Conservation (phyloP, 352 stramenopile species). For the Phytophthora crassamura region DNA sequence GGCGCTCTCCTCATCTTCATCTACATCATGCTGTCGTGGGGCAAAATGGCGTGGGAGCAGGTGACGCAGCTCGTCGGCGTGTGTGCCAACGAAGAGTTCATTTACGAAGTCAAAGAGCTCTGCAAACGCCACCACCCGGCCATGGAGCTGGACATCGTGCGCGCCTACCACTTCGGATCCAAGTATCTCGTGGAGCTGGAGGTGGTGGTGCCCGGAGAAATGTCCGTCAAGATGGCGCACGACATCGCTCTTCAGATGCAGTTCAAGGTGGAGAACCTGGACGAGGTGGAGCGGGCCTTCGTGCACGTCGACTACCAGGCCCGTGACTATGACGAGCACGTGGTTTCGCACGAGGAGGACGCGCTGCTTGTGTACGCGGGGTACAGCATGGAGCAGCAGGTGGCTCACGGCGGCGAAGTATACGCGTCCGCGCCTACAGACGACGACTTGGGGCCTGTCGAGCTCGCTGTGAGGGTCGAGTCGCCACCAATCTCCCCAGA, state of each 20-base stretch:
- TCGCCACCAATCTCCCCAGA: slow-evolving; percentile 17
- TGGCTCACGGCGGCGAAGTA: slow-evolving; percentile 18
- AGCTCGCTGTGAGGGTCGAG: slow-evolving; percentile 13
- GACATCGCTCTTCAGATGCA: slow-evolving; percentile 95
- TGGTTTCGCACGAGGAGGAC: slow-evolving; percentile 61
- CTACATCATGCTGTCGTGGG: slow-evolving; percentile 95
- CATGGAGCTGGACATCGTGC: slow-evolving; percentile 90
- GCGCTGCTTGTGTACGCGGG: slow-evolving; percentile 59
- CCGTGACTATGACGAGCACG: slow-evolving; percentile 77
- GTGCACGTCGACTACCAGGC: slow-evolving; percentile 95
- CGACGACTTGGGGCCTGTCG: slow-evolving; percentile 5
- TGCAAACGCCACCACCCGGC: slow-evolving; percentile 70
- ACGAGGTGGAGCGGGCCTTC: slow-evolving; percentile 94
- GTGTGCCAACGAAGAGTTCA: slow-evolving; percentile 83
- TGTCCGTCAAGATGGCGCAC: slow-evolving; percentile 91
- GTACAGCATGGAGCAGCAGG: slow-evolving; percentile 19
- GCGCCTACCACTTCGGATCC: slow-evolving; percentile 94
- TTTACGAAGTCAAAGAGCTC: slow-evolving; percentile 86
- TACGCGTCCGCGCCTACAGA: slow-evolving; percentile 31
- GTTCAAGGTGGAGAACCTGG: slow-evolving; percentile 92
- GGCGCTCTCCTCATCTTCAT: slow-evolving; percentile 94
- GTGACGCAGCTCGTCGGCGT: slow-evolving; percentile 84
- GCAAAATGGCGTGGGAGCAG: slow-evolving; percentile 92
- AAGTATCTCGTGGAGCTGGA: slow-evolving; percentile 96
- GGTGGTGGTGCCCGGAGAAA: slow-evolving; percentile 91